phyloP scores from a whole-genome alignment of 2,329 filamentous ascomycete species.

The Cladophialophora chaetospira region DNA sequence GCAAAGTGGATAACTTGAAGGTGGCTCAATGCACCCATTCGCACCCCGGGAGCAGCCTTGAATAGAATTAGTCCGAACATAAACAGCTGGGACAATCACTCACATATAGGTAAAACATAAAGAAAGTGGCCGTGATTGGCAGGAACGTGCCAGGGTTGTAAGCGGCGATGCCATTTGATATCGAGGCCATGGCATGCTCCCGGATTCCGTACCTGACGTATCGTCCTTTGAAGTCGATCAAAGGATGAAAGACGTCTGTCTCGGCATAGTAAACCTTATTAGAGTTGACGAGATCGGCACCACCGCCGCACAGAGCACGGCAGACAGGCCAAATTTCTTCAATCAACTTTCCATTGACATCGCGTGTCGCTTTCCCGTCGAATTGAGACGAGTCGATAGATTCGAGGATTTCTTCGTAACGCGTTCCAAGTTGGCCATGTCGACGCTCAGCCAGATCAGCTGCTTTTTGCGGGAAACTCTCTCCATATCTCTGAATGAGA shows the following conservation, averaged over 20 bases:
- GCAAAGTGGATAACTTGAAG: conserved; percentile 60
- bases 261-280: conserved; percentile 27
- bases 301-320: conserved; percentile 27
- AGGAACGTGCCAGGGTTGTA: conserved; percentile 56
- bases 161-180: conserved; percentile 74
- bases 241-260: conserved; percentile 32
- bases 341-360: conserved; percentile 4
- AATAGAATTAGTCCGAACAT: background rate
- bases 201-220: conserved; percentile 61
- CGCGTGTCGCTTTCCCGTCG: background rate
- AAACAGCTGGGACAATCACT: background rate
- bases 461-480: background rate
- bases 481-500: background rate
- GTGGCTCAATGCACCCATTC: conserved; percentile 59
- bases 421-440: background rate
- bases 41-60: conserved; percentile 54
- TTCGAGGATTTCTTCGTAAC: background rate
- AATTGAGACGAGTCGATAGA: background rate
- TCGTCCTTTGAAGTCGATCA: conserved; percentile 43
- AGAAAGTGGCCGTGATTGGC: conserved; percentile 53
- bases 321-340: conserved; percentile 18
- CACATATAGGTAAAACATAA: conserved; percentile 61
- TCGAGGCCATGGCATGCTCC: conserved; percentile 68
- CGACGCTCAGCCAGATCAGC: background rate
- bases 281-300: conserved; percentile 33